Base-by-base conservation (phyloP, 2,329 filamentous ascomycete species). In the Colletotrichum eremochloae region DNA sequence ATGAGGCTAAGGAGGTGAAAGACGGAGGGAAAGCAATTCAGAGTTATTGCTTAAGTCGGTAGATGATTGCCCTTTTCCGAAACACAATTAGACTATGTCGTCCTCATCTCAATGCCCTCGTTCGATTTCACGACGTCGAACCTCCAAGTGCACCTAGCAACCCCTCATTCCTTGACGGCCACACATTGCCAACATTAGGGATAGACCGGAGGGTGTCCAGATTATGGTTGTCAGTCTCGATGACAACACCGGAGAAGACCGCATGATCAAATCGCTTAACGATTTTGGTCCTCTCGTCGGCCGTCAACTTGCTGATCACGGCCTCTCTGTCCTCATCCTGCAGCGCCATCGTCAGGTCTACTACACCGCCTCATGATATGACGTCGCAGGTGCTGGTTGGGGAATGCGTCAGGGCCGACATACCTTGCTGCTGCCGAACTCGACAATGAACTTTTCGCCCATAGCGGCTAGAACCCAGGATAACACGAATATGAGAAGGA, bases 111-210 rank as follows among this genome's bases (percentile, higher is more conserved):
- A 20, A 1, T 57, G 11, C 3, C 5, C 53, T 9, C 0, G 2
- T 4, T 11, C 53, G 20, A 14, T 53, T n/a, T 50, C 20, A 55
- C 31, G 50, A 24, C 38, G 15, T 38, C 15, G 33, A 18, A 1
- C 48, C 58, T 18, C 66, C 20, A 6, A 72, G 70, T 18, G 57
- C 58, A 8, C 18, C 53, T 3, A 72, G 20, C 20, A 70, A 33
- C n/a, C 70, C 70, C 61, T 72, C 70, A n/a, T 72, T 70, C 29
- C 55, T 65, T 2, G 70, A 72, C 18, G 78, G 76, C 81, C 81
- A 83, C 20, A 82, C 81, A 33, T 82, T 83, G 53, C 78, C 67
- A 12, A 83, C 79, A 6, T 82, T 81, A 5, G 78, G 76, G 53
- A 83, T 71, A 20, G 76, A 71, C 20, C 75, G 76, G 0, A 83